These are phyloP conservation scores for Fusarium paranaense DNA, from an alignment of 2,329 filamentous ascomycete species.

Conservation along the genomic window DNA sequence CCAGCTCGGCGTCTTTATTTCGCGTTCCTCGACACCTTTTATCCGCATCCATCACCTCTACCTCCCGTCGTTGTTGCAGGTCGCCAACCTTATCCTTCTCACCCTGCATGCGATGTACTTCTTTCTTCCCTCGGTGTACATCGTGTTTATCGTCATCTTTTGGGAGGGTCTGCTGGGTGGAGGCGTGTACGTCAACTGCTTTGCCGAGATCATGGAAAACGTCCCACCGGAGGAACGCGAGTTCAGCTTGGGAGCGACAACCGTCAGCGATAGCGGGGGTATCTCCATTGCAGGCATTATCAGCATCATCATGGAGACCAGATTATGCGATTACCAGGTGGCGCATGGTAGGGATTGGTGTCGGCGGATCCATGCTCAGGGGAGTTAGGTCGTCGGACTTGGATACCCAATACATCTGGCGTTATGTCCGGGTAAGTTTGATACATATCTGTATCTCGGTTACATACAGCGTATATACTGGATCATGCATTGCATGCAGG, in stretches of 20 bases:
- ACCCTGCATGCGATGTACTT: constrained; percentile 80
- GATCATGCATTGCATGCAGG: not conserved
- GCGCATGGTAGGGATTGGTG: constrained; percentile 82
- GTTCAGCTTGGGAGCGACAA: constrained; percentile 90
- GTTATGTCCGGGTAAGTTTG: not conserved
- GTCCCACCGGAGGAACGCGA: constrained; percentile 83
- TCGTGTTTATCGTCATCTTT: constrained; percentile 88
- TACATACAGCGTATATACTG: not conserved
- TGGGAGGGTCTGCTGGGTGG: constrained; percentile 96
- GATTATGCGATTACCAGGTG: constrained; percentile 87
- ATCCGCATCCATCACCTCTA: constrained; percentile 85
- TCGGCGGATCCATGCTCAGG: constrained; percentile 61
- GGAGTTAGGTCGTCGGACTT: constrained; percentile 7
- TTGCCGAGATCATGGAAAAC: constrained; percentile 91
- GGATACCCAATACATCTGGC: constrained; percentile 5
- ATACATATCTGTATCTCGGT: not conserved
- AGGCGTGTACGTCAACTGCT: constrained; percentile 94
- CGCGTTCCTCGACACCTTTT: constrained; percentile 90
- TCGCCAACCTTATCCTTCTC: constrained; percentile 80
- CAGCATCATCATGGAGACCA: constrained; percentile 84
- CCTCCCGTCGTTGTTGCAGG: constrained; percentile 82
- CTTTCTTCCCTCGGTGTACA: constrained; percentile 86
- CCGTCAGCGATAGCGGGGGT: constrained; percentile 90
- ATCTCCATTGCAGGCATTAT: constrained; percentile 90
- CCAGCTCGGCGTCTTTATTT: constrained; percentile 94